Percentiles rank a stretch among this genome's conserved stretches.
Evolutionary conservation across 2,329 filamentous ascomycete species (phyloP).

Genomic region (Ophiostoma fasciatum): DNA sequence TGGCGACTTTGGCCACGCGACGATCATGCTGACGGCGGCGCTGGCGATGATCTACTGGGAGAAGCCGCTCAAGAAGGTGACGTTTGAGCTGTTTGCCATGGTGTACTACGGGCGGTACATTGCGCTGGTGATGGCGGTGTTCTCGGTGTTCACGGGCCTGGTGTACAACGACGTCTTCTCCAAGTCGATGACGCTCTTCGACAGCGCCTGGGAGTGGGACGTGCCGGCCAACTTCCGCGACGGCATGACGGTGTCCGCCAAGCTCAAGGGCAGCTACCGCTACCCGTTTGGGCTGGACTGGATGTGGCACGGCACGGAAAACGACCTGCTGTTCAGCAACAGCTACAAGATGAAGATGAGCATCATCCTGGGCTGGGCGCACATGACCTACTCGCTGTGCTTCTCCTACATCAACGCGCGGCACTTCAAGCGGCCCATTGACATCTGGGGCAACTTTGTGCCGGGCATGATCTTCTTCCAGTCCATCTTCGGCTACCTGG

Average conservation of each 20-base stretch:
- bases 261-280: constrained; percentile 57
- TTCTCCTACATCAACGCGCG: constrained; percentile 85
- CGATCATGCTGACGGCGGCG: constrained; percentile 74
- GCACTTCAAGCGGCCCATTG: constrained; percentile 88
- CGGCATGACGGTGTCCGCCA: constrained; percentile 45
- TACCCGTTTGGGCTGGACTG: constrained; percentile 95
- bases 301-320: constrained; percentile 93
- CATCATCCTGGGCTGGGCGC: constrained; percentile 90
- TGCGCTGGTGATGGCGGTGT: constrained; percentile 93
- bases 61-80: constrained; percentile 79
- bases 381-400: constrained; percentile 97
- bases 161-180: constrained; percentile 98
- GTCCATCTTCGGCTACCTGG: constrained; percentile 92
- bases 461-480: constrained; percentile 99
- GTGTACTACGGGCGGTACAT: constrained; percentile 98
- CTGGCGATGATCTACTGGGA: constrained; percentile 95
- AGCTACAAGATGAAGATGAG: constrained; percentile 99
- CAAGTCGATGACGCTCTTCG: constrained; percentile 76
- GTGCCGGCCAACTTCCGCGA: constrained; percentile 52
- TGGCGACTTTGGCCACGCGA: constrained; percentile 87
- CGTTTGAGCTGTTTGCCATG: constrained; percentile 92
- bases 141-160: constrained; percentile 91
- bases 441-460: constrained; percentile 94
- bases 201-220: constrained; percentile 75
- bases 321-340: constrained; percentile 90